Conservation (phyloP, 805 yeast genomes). For the Ogataea chonburiensis region DNA sequence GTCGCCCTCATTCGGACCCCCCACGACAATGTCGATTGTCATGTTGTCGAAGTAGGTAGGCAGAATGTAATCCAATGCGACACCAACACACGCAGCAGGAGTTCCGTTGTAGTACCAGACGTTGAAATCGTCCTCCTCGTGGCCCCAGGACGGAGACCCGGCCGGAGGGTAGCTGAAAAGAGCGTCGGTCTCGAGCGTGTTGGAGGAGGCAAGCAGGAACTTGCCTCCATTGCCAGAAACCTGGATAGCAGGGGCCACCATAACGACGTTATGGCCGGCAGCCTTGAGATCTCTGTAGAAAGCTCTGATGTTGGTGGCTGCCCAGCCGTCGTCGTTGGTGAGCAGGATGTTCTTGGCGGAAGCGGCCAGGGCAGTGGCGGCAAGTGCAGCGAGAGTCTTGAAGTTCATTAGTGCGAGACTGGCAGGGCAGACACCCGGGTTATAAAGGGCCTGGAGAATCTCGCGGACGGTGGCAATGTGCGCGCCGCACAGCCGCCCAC, state of each 20-base stretch:
- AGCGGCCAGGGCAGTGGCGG: constrained; percentile 8
- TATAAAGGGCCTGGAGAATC: constrained; percentile 3
- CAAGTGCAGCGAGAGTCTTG: constrained; percentile 6
- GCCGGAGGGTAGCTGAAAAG: constrained; percentile 45
- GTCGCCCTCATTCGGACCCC: constrained; percentile 55
- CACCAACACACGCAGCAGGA: constrained; percentile 52
- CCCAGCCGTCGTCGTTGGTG: constrained; percentile 61
- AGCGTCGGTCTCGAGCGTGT: constrained; percentile 43
- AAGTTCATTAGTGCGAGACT: constrained; percentile 4
- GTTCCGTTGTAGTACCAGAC: constrained; percentile 58
- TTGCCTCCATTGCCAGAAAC: constrained; percentile 58
- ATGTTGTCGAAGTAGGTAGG: constrained; percentile 46
- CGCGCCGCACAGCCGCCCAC: constrained; percentile 6
- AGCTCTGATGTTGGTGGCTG: constrained; percentile 55
- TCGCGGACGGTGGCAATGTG: neutral
- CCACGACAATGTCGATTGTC: constrained; percentile 46
- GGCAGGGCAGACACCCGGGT: constrained; percentile 1
- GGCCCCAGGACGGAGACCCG: constrained; percentile 58
- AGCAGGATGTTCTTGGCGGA: constrained; percentile 44
- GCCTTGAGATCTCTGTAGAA: constrained; percentile 45
- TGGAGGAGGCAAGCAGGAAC: constrained; percentile 41
- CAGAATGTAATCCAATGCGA: constrained; percentile 46
- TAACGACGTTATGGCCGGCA: constrained; percentile 48
- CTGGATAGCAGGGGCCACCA: constrained; percentile 53
- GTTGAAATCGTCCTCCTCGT: constrained; percentile 41